phyloP scores from a whole-genome alignment of 768 basidiomycete species.

The Hypholoma fasciculare region DNA sequence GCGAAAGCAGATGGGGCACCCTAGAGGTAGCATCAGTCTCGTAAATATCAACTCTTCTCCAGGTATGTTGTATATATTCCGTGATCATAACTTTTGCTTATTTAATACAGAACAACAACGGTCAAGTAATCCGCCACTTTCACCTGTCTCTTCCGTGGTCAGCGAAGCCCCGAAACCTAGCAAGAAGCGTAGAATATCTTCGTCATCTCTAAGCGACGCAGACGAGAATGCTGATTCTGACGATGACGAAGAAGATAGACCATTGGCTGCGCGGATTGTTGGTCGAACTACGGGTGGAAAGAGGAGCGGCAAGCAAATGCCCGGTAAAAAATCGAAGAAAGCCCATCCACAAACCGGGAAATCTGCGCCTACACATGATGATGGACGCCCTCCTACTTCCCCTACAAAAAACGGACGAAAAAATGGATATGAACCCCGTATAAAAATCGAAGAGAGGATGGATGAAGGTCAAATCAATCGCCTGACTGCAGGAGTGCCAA shows the following conservation, averaged over 20 bases:
- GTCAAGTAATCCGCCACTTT: constrained; percentile 36
- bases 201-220: constrained; percentile 52
- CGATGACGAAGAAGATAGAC: constrained; percentile 54
- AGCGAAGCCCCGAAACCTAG: constrained; percentile 44
- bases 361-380: constrained; percentile 30
- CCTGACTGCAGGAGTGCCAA: constrained; percentile 77
- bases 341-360: constrained; percentile 52
- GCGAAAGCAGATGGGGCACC: constrained; percentile 67
- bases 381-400: constrained; percentile 30
- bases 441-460: constrained; percentile 80
- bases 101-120: constrained; percentile 28
- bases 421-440: constrained; percentile 46
- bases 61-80: constrained; percentile 33
- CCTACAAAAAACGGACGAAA: constrained; percentile 37
- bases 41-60: constrained; percentile 46
- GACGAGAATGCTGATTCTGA: constrained; percentile 47
- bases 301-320: constrained; percentile 54
- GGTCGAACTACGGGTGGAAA: constrained; percentile 31
- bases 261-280: constrained; percentile 50
- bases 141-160: constrained; percentile 50
- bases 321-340: constrained; percentile 59
- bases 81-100: constrained; percentile 6
- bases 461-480: constrained; percentile 76
- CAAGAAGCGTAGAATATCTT: constrained; percentile 56
- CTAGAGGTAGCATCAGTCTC: constrained; percentile 51